Conservation (phyloP, 192 early-diverging fungal genomes). For the Backusella tarrabulga region DNA sequence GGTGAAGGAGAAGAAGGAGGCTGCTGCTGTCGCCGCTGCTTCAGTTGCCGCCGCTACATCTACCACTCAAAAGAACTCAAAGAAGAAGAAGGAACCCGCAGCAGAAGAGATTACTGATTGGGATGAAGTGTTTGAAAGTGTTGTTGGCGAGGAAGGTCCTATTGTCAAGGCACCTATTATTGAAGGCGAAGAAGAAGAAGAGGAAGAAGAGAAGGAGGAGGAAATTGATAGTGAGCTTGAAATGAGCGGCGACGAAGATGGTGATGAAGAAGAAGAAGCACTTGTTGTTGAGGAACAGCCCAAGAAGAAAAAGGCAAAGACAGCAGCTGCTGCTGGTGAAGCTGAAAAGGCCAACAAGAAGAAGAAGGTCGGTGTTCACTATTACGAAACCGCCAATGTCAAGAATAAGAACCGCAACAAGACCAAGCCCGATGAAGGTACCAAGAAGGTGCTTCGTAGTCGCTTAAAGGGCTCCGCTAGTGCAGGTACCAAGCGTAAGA, state of each 20-base stretch:
- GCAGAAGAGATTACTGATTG: slow-evolving; percentile 64
- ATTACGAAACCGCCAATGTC: slow-evolving; percentile 91
- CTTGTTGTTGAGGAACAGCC: background rate
- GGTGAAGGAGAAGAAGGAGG: slow-evolving; percentile 37
- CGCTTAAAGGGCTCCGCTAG: slow-evolving; percentile 25
- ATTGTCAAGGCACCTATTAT: slow-evolving; percentile 38
- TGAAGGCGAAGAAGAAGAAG: slow-evolving; percentile 47
- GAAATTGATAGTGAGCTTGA: slow-evolving; percentile 33
- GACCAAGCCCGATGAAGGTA: slow-evolving; percentile 65
- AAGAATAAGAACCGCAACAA: slow-evolving; percentile 93
- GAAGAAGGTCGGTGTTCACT: slow-evolving; percentile 86
- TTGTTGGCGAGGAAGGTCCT: slow-evolving; percentile 61
- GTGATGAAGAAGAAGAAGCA: slow-evolving; percentile 28
- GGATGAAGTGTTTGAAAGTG: slow-evolving; percentile 88
- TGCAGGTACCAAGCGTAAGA: slow-evolving; percentile 28
- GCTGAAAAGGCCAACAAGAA: slow-evolving; percentile 60
- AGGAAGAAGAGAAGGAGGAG: slow-evolving; percentile 41
- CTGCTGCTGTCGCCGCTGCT: slow-evolving; percentile 47
- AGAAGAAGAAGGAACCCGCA: slow-evolving; percentile 34
- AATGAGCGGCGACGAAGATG: slow-evolving; percentile 21
- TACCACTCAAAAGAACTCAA: slow-evolving; percentile 34
- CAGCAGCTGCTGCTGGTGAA: background rate
- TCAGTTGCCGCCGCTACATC: slow-evolving; percentile 20
- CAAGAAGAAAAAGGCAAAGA: slow-evolving; percentile 4
- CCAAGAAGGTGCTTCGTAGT: slow-evolving; percentile 39